Conservation (phyloP, 192 early-diverging fungal genomes). For the Coemansia sp. region DNA sequence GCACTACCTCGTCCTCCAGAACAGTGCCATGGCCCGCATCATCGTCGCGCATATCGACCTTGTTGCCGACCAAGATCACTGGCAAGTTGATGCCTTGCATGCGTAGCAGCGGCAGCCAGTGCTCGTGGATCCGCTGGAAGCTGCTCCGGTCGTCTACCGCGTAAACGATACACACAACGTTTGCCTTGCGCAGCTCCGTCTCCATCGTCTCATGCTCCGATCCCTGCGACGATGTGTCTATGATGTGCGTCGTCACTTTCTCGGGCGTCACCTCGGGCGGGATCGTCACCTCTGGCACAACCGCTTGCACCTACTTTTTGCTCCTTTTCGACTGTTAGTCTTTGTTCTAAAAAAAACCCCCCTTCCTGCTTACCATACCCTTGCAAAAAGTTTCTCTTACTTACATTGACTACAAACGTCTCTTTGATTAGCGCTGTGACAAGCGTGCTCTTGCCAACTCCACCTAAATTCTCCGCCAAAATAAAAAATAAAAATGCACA, state of each 20-base stretch:
- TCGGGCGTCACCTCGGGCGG: constrained; percentile 97
- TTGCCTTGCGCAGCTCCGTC: constrained; percentile 92
- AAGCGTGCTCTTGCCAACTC: constrained; percentile 95
- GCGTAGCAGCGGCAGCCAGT: constrained; percentile 95
- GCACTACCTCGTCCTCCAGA: constrained; percentile 92
- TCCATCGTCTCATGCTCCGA: constrained; percentile 90
- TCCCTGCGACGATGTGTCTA: constrained; percentile 87
- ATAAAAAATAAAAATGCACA: neutral
- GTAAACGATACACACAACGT: constrained; percentile 98
- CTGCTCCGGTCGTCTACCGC: constrained; percentile 83
- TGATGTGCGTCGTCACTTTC: constrained; percentile 95
- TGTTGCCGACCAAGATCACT: constrained; percentile 73
- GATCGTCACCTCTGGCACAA: constrained; percentile 99
- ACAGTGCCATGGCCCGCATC: constrained; percentile 67
- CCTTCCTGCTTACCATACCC: too few species aligned
- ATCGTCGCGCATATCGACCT: constrained; percentile 61
- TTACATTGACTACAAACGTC: constrained; percentile 89
- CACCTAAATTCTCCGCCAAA: constrained; percentile 59
- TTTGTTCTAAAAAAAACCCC: too few species aligned
- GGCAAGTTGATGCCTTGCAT: constrained; percentile 93
- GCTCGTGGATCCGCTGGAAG: constrained; percentile 80
- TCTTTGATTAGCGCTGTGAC: constrained; percentile 98
- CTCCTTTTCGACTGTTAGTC: neutral
- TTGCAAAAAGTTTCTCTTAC: neutral
- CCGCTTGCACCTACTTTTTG: constrained; percentile 69